Percentiles rank a stretch among this genome's conserved stretches.
phyloP scores from a whole-genome alignment of 2,329 filamentous ascomycete genomes.

The Pseudogymnoascus sp. region DNA sequence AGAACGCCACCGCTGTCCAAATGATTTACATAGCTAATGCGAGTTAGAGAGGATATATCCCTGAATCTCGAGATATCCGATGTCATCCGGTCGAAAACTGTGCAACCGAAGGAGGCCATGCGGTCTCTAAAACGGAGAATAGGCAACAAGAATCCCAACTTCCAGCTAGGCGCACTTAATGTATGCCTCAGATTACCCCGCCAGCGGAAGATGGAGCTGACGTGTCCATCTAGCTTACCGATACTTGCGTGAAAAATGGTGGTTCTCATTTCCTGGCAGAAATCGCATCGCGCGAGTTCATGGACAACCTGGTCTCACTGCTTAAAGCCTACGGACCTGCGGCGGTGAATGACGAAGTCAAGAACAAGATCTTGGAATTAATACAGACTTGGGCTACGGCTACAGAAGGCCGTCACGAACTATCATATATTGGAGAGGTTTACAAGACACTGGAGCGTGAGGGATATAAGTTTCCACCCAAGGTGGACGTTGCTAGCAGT shows the following conservation, averaged over 20 bases:
- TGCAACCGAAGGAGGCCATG: slow-evolving; percentile 97
- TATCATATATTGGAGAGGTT: slow-evolving; percentile 81
- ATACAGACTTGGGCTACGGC: slow-evolving; percentile 91
- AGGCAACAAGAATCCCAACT: slow-evolving; percentile 95
- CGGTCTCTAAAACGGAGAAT: slow-evolving; percentile 88
- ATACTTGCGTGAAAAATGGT: slow-evolving; percentile 98
- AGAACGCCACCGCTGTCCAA: slow-evolving; percentile 26
- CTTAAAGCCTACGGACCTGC: slow-evolving; percentile 70
- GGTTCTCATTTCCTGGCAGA: slow-evolving; percentile 90
- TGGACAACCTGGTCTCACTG: slow-evolving; percentile 91
- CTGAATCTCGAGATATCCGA: slow-evolving; percentile 98
- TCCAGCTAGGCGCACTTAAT: slow-evolving; percentile 89
- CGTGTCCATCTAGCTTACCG: slow-evolving; percentile 59
- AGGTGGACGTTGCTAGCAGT: slow-evolving; percentile 78
- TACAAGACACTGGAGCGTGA: slow-evolving; percentile 78
- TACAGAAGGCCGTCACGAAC: slow-evolving; percentile 73
- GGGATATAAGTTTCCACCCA: slow-evolving; percentile 83
- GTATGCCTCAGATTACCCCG: slow-evolving; percentile 39
- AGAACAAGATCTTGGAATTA: slow-evolving; percentile 82
- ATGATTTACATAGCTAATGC: slow-evolving; percentile 19
- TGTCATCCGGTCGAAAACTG: slow-evolving; percentile 92
- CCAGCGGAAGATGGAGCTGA: background rate
- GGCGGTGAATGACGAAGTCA: slow-evolving; percentile 78
- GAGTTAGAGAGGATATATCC: slow-evolving; percentile 79
- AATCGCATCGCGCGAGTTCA: slow-evolving; percentile 94